These are phyloP conservation scores for Fusarium burgessii DNA, from an alignment of 2,329 filamentous ascomycete species.

Conservation along the genomic window DNA sequence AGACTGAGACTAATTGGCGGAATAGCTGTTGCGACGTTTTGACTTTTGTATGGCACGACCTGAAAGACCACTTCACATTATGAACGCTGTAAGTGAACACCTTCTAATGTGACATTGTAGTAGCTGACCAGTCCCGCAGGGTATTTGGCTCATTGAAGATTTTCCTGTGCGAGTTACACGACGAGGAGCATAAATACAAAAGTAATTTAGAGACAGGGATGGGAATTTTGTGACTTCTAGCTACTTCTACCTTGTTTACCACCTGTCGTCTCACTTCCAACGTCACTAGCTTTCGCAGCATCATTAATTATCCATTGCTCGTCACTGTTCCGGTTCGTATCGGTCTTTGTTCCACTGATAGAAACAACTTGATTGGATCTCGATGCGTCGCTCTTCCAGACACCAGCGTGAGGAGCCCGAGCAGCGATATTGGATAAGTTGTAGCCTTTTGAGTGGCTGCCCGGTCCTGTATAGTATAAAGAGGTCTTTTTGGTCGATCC, in stretches of 20 bases:
- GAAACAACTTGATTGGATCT: neutral
- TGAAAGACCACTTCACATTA: conserved; percentile 21
- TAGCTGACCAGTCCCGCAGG: neutral
- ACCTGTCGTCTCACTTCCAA: neutral
- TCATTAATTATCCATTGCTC: neutral
- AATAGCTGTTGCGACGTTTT: conserved; percentile 33
- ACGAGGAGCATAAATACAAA: neutral
- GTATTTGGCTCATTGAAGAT: conserved; percentile 29
- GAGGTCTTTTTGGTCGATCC: neutral
- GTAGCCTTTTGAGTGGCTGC: neutral
- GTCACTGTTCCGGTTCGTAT: neutral
- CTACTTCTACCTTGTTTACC: neutral
- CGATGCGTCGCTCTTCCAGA: neutral
- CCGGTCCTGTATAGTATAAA: neutral
- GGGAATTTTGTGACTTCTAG: neutral
- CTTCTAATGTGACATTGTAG: neutral
- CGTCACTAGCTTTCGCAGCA: neutral
- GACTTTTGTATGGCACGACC: conserved; percentile 24
- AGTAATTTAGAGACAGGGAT: accelerated
- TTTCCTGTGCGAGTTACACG: conserved; percentile 18
- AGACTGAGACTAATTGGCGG: neutral
- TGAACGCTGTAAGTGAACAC: conserved; percentile 15
- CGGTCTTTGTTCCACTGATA: neutral
- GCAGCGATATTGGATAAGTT: neutral
- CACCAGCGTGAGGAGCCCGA: neutral